phyloP scores from a whole-genome alignment of 1,284 basidiomycete species.

The Omphalotus olearius region DNA sequence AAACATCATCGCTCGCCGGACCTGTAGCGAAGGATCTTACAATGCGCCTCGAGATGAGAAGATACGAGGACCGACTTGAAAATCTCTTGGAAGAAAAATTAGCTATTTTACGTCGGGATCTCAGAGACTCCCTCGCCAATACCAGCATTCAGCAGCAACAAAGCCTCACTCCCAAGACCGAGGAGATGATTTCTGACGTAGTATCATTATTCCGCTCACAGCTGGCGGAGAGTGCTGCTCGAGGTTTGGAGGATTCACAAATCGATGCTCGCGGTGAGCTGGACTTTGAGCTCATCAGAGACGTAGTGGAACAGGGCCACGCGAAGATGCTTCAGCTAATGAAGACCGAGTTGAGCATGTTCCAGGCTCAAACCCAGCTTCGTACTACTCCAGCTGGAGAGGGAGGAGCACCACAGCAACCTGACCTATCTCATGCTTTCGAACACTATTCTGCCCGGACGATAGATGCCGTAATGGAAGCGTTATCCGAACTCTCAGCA shows the following conservation, averaged over 20 bases:
- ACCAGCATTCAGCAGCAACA: conserved; percentile 22
- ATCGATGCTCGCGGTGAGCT: conserved; percentile 71
- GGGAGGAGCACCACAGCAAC: conserved; percentile 10
- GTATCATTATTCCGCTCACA: conserved; percentile 64
- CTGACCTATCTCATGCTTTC: conserved; percentile 37
- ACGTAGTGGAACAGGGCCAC: conserved; percentile 64
- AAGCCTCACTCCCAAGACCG: conserved; percentile 39
- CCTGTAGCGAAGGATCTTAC: conserved; percentile 47
- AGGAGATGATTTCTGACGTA: conserved; percentile 61
- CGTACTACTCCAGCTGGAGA: conserved; percentile 1
- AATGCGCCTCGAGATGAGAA: conserved; percentile 52
- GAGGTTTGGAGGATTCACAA: conserved; percentile 58
- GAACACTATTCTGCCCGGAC: conserved; percentile 56
- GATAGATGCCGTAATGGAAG: conserved; percentile 51
- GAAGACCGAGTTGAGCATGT: conserved; percentile 52
- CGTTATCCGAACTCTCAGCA: conserved; percentile 56
- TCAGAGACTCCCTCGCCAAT: conserved; percentile 20
- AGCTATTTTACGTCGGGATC: conserved; percentile 41
- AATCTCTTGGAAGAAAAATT: conserved; percentile 65
- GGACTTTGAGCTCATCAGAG: conserved; percentile 72
- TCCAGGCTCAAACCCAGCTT: conserved; percentile 21
- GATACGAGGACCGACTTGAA: conserved; percentile 55
- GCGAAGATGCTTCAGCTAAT: conserved; percentile 53
- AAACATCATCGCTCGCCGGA: conserved; percentile 18
- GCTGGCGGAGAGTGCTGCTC: conserved; percentile 55